Conservation (phyloP, 345 rosid species). For the Hibiscus trionum region DNA sequence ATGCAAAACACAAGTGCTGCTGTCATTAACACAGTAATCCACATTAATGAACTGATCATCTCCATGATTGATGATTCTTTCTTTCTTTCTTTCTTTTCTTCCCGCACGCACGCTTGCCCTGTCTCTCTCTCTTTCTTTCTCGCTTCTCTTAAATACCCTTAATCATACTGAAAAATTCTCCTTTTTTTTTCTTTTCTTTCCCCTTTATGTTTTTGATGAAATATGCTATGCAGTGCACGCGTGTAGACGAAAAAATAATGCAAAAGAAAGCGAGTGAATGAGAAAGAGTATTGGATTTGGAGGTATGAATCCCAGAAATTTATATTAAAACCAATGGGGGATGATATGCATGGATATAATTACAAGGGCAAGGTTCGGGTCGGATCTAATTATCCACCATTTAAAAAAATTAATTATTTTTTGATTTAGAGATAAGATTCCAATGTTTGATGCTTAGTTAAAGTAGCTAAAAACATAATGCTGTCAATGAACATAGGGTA, state of each 20-base stretch:
- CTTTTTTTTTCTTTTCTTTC: not conserved
- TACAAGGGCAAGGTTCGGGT: too few species aligned
- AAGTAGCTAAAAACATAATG: not conserved
- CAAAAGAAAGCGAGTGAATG: not conserved
- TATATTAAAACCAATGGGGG: not conserved
- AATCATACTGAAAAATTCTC: slow-evolving; percentile 12
- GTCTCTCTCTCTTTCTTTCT: slow-evolving; percentile 20
- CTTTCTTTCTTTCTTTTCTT: not conserved
- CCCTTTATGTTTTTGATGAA: not conserved
- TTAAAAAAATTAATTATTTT: not conserved
- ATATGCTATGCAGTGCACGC: slow-evolving; percentile 29
- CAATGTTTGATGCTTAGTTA: not conserved
- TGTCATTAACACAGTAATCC: slow-evolving; percentile 24
- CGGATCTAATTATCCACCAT: not conserved
- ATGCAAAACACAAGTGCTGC: slow-evolving; percentile 22
- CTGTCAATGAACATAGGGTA: not conserved
- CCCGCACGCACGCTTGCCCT: slow-evolving; percentile 10
- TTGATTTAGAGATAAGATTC: not conserved
- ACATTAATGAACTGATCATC: slow-evolving; percentile 21
- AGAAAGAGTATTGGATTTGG: not conserved
- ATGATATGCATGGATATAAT: not conserved
- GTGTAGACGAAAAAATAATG: slow-evolving; percentile 12
- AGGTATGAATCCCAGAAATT: not conserved
- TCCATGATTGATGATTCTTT: slow-evolving; percentile 5
- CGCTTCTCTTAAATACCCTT: slow-evolving; percentile 19